Percentiles rank a stretch among this genome's conserved stretches.
phyloP scores from a whole-genome alignment of 2,329 filamentous ascomycete species.

The Pyricularia sp. region DNA sequence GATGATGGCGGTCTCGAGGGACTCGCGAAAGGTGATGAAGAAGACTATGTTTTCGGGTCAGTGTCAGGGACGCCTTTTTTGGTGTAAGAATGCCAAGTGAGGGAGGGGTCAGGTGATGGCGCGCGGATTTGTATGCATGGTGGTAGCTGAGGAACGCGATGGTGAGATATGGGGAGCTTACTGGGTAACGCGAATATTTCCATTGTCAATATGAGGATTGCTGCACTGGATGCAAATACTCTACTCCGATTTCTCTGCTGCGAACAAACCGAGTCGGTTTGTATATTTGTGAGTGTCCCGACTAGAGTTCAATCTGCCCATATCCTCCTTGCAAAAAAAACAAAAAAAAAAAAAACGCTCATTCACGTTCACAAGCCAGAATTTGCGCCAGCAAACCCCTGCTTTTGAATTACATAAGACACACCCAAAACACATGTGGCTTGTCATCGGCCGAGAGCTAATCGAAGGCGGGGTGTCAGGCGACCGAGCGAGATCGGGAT shows the following conservation, averaged over 20 bases:
- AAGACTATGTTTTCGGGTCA: constrained; percentile 39
- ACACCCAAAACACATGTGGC: neutral
- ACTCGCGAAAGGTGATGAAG: constrained; percentile 84
- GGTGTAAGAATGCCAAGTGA: neutral
- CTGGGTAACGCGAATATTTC: constrained; percentile 66
- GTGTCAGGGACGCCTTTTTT: neutral
- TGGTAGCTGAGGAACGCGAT: neutral
- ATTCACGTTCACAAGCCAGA: neutral
- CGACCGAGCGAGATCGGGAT: neutral
- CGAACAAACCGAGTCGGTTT: neutral
- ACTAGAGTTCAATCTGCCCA: neutral
- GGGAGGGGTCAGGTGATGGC: neutral
- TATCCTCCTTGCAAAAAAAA: neutral
- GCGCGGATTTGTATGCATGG: too few species aligned
- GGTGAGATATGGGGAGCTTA: neutral
- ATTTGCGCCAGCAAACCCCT: neutral
- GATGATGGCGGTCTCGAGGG: constrained; percentile 74
- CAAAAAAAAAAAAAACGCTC: neutral
- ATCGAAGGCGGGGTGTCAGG: neutral
- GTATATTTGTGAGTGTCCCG: neutral
- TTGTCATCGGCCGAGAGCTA: neutral
- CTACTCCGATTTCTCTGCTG: neutral
- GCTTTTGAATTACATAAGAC: neutral
- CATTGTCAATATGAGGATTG: constrained; percentile 24
- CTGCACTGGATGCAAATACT: neutral